These are phyloP conservation scores for Symbiodinium natans DNA, from an alignment of 73 alveolate species.

Conservation along the genomic window DNA sequence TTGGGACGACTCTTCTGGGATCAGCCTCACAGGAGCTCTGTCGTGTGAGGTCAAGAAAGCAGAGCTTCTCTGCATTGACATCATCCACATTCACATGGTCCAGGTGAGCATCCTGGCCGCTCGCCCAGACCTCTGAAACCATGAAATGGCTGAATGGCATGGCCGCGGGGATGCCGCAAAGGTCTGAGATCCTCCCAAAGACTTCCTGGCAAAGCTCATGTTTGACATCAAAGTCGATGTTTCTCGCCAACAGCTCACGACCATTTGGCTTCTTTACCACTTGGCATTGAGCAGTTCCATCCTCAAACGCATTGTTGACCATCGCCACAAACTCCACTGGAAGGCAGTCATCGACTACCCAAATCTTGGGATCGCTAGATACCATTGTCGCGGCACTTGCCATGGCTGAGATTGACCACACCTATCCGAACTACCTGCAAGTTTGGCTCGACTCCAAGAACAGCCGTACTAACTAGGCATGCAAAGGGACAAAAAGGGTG, in stretches of 20 bases:
- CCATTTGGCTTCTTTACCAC: slow-evolving; percentile 9
- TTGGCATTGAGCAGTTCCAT: neutral
- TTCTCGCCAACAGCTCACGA: slow-evolving; percentile 30
- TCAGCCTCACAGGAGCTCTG: neutral
- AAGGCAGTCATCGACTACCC: slow-evolving; percentile 34
- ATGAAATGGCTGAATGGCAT: slow-evolving; percentile 10
- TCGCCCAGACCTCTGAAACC: slow-evolving; percentile 31
- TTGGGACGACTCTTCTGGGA: slow-evolving; percentile 17
- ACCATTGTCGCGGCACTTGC: slow-evolving; percentile 25
- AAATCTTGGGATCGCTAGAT: slow-evolving; percentile 6
- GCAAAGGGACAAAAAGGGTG: no score
- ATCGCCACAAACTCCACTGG: slow-evolving; percentile 9
- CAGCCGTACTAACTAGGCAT: no score
- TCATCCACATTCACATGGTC: neutral
- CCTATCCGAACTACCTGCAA: no score
- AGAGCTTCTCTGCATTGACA: neutral
- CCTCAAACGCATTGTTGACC: slow-evolving; percentile 14
- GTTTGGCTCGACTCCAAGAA: no score
- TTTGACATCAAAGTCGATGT: slow-evolving; percentile 23
- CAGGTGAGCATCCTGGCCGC: slow-evolving; percentile 16
- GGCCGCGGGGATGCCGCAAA: neutral
- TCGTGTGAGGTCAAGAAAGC: neutral
- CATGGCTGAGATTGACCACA: no score
- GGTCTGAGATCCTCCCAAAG: slow-evolving; percentile 33
- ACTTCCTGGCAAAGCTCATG: slow-evolving; percentile 43